Percentiles rank a stretch among this genome's conserved stretches.
phyloP scores from a whole-genome alignment of 768 basidiomycete genomes.

The Hortiboletus campestris region DNA sequence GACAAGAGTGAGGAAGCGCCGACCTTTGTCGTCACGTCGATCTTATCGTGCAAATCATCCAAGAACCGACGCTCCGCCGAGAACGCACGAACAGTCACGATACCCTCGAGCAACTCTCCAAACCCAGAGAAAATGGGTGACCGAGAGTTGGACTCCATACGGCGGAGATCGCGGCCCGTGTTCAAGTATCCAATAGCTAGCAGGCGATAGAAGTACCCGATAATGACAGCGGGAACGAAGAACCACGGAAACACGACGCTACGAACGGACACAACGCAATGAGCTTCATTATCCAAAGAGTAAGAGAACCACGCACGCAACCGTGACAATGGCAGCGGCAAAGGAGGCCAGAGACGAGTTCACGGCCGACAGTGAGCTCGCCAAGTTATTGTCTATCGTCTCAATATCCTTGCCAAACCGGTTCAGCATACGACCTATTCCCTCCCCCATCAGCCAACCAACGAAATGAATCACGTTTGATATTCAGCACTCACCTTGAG shows the following conservation, averaged over 20 bases:
- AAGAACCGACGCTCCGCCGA: constrained; percentile 78
- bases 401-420: constrained; percentile 87
- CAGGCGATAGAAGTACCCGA: constrained; percentile 71
- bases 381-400: constrained; percentile 76
- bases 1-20: not conserved
- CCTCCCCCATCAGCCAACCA: not conserved
- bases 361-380: constrained; percentile 67
- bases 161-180: constrained; percentile 78
- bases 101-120: constrained; percentile 79
- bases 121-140: constrained; percentile 86
- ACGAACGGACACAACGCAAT: not conserved
- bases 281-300: constrained; percentile 5
- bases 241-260: constrained; percentile 80
- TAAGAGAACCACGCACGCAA: constrained; percentile 47
- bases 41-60: constrained; percentile 66
- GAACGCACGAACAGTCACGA: constrained; percentile 93
- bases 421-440: constrained; percentile 76
- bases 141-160: constrained; percentile 88
- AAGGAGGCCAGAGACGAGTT: constrained; percentile 77
- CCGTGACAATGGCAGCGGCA: constrained; percentile 69
- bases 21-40: constrained; percentile 78
- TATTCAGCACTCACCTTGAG: constrained; percentile 49
- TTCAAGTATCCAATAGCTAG: constrained; percentile 72
- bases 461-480: not conserved
- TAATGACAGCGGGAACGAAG: constrained; percentile 69